Percentiles rank a stretch among this genome's conserved stretches.
phyloP scores from a whole-genome alignment of 1,284 basidiomycete species.

The Heimioporus retisporus region DNA sequence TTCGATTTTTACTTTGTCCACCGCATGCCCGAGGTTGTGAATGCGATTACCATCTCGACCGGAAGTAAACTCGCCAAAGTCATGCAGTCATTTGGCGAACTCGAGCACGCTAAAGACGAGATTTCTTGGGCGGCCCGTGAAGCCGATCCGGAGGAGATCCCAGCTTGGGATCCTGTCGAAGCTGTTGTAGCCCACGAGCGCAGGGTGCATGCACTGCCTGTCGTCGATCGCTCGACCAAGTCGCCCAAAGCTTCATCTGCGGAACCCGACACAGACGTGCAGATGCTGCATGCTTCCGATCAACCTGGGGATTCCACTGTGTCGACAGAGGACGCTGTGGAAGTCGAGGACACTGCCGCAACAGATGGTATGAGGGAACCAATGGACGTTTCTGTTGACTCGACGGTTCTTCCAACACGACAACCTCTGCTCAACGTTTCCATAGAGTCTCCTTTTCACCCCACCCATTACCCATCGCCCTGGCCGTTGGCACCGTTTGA shows the following conservation, averaged over 20 bases:
- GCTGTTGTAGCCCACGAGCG: constrained; percentile 35
- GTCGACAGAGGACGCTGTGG: not conserved
- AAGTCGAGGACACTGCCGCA: not conserved
- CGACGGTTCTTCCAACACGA: not conserved
- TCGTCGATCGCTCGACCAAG: not conserved
- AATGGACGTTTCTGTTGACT: not conserved
- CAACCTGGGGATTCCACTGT: not conserved
- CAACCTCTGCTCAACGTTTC: not conserved
- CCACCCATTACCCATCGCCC: constrained; percentile 29
- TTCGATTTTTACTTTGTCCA: constrained; percentile 53
- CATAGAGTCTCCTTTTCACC: constrained; percentile 25
- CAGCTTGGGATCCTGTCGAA: constrained; percentile 40
- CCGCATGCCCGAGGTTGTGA: constrained; percentile 33
- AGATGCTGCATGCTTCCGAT: not conserved
- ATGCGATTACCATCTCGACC: constrained; percentile 39
- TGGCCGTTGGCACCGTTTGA: constrained; percentile 32
- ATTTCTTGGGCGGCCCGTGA: constrained; percentile 51
- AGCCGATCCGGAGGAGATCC: constrained; percentile 44
- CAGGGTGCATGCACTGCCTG: constrained; percentile 10
- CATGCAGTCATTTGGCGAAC: constrained; percentile 49
- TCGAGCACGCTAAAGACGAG: constrained; percentile 43
- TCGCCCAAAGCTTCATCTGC: not conserved
- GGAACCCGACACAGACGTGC: not conserved
- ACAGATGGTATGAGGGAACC: not conserved
- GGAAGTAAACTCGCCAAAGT: constrained; percentile 51